These are phyloP conservation scores for Aspergillus fructus DNA, from an alignment of 2,329 filamentous ascomycete genomes.

Conservation along the genomic window DNA sequence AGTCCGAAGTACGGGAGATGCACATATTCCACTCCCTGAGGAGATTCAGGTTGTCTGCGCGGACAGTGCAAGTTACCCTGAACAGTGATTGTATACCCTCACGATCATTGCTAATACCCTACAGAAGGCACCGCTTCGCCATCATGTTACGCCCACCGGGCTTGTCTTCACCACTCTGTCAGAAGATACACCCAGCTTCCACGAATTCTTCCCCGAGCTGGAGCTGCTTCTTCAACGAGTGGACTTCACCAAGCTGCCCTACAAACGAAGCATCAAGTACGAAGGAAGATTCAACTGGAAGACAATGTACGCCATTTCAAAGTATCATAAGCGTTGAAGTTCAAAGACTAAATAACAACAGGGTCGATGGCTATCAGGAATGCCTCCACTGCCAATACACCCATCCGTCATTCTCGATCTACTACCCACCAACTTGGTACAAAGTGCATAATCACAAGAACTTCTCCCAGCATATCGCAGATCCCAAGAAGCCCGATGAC, in stretches of 20 bases:
- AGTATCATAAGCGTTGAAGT: too few relatives aligned
- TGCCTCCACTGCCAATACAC: slow-evolving; percentile 61
- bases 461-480: slow-evolving; percentile 57
- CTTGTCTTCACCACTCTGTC: slow-evolving; percentile 55
- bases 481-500: slow-evolving; percentile 53
- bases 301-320: slow-evolving; percentile 45
- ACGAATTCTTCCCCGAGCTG: slow-evolving; percentile 55
- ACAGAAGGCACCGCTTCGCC: slow-evolving; percentile 28
- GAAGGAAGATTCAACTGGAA: slow-evolving; percentile 61
- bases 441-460: slow-evolving; percentile 55
- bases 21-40: slow-evolving; percentile 26
- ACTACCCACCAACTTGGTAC: slow-evolving; percentile 57
- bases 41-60: slow-evolving; percentile 42
- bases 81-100: neutral
- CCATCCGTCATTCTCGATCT: slow-evolving; percentile 55
- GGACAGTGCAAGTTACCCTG: slow-evolving; percentile 28
- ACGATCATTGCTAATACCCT: neutral
- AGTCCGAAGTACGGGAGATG: slow-evolving; percentile 34
- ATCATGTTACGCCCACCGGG: slow-evolving; percentile 51
- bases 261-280: slow-evolving; percentile 55
- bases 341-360: slow-evolving; percentile 16
- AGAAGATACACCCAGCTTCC: slow-evolving; percentile 48
- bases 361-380: slow-evolving; percentile 59
- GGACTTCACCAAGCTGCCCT: slow-evolving; percentile 55
- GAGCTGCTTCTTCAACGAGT: slow-evolving; percentile 50